Percentiles rank a stretch among this genome's conserved stretches.
These are phyloP conservation scores for Herpetospermum pedunculosum DNA, from an alignment of 306 rosid species.

Conservation along the genomic window DNA sequence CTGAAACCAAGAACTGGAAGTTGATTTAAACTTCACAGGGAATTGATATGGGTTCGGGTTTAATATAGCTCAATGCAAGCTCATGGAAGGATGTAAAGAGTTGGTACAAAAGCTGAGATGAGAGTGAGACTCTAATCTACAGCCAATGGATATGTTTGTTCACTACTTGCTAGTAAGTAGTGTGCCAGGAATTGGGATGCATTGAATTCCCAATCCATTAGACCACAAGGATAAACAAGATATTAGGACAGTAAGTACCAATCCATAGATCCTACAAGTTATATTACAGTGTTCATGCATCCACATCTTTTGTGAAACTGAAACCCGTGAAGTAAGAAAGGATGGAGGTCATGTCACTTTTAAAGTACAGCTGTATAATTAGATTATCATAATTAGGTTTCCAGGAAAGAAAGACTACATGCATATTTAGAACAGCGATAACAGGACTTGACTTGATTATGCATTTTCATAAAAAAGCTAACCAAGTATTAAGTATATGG, in stretches of 20 bases:
- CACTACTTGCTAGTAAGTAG: neutral
- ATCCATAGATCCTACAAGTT: neutral
- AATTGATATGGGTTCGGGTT: neutral
- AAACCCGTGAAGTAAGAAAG: neutral
- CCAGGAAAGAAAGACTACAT: neutral
- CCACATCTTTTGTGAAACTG: neutral
- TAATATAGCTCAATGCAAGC: neutral
- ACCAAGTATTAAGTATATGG: neutral
- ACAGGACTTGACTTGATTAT: neutral
- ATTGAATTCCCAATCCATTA: neutral
- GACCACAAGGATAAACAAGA: neutral
- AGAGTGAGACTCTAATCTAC: neutral
- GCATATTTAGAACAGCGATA: neutral
- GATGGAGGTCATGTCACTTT: neutral
- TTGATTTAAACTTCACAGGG: neutral
- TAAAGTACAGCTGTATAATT: neutral
- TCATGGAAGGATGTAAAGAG: neutral
- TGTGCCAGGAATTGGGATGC: neutral
- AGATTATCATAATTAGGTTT: neutral
- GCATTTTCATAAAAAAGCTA: neutral
- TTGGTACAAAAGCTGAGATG: neutral
- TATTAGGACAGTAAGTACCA: neutral
- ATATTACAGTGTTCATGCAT: neutral
- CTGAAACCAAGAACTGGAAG: neutral
- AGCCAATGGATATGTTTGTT: neutral